Evolutionary conservation across 345 rosid species (phyloP), one percentile per base, ranked within the genome.

Genomic region (Aquilaria malaccensis): DNA sequence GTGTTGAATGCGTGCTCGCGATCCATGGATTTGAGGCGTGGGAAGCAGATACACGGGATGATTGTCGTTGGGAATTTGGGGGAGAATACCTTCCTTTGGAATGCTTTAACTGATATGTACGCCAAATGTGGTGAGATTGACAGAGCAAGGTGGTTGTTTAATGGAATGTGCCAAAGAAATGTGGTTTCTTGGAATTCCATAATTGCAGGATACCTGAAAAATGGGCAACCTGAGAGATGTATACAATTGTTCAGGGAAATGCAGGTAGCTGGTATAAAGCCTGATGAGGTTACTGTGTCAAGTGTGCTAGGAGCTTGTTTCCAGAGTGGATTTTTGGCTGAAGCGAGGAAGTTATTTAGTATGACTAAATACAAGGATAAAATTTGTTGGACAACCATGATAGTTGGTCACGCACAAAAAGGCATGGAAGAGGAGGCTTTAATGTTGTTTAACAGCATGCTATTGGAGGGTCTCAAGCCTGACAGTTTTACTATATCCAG

Each of bases 21-120:
- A 72, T 53, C 78, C 61, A 60, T 60, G 62, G 80, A 77, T 76
- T 72, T 80, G 66, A 81, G 78, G 55, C 64, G 55, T 12, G 85
- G 85, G 49, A 78, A 75, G 70, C 90, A 82, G 77, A 69, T 80
- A 52, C 85, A 82, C 41, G 82, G 83, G 29, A 82, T 77, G 77
- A 75, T 82, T 14, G 30, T 77, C 22, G 53, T 67, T 45, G 46
- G 77, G 31, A 30, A 53, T 62, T 65, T 69, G 50, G 67, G 75
- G 53, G 59, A 49, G 12, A 74, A 75, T 67, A 77, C 61, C 9
- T 85, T 80, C 67, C 65, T 80, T 56, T 71, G 68, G 79, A 85
- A 85, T 81, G 80, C 81, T 57, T 67, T 82, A 63, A 76, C 75
- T 58, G 83, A 82, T 69, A 62, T 75, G 83, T 82, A 82, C 59